Conservation (phyloP, 805 yeast species). For the Candida dajiaensis region DNA sequence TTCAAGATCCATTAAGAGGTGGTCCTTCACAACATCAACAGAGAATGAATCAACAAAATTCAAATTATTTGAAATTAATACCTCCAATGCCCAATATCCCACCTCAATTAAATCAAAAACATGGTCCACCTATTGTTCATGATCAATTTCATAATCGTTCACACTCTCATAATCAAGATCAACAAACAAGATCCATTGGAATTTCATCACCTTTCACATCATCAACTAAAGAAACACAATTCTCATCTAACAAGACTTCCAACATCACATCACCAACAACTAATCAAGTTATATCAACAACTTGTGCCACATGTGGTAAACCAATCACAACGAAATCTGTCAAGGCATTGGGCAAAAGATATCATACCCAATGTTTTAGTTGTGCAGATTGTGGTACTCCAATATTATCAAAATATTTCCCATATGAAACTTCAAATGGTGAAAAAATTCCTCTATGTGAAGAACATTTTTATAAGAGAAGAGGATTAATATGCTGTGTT, state of each 20-base stretch:
- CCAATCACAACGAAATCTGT: slow-evolving; percentile 72
- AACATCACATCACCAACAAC: slow-evolving; percentile 10
- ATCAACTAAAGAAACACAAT: slow-evolving; percentile 7
- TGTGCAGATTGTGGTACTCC: slow-evolving; percentile 80
- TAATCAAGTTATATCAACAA: too few relatives aligned
- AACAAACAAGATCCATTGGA: slow-evolving; percentile 7
- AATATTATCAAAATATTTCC: slow-evolving; percentile 86
- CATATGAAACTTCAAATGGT: slow-evolving; percentile 48
- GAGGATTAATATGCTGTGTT: slow-evolving; percentile 77
- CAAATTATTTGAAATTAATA: slow-evolving; percentile 22
- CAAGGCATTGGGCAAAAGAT: slow-evolving; percentile 73
- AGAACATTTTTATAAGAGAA: slow-evolving; percentile 81
- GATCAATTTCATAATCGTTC: too few relatives aligned
- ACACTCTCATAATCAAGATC: slow-evolving; percentile 1
- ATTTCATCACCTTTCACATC: slow-evolving; percentile 6
- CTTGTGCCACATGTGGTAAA: slow-evolving; percentile 46
- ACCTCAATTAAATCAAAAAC: neutral
- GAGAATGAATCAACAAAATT: slow-evolving; percentile 4
- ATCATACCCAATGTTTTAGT: slow-evolving; percentile 81
- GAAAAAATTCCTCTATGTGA: slow-evolving; percentile 74
- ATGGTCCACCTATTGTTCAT: neutral
- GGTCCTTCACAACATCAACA: neutral
- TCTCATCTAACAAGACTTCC: neutral
- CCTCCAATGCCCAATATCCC: slow-evolving; percentile 23
- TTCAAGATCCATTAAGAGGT: neutral